Percentiles rank a stretch among this genome's conserved stretches.
phyloP scores from a whole-genome alignment of 2,329 filamentous ascomycete species.

The Erysiphe neolycopersici region DNA sequence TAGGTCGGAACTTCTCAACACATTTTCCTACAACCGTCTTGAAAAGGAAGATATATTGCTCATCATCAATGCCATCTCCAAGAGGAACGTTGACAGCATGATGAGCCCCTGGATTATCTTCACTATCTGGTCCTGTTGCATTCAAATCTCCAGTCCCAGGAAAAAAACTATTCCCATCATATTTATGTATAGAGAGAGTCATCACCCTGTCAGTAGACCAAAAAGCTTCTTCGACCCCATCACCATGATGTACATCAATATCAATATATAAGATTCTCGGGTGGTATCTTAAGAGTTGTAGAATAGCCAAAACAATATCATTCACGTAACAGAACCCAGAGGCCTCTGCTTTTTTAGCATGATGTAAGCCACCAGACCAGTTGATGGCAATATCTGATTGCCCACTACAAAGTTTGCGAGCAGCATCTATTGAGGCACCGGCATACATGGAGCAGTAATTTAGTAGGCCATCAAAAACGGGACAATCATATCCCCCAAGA shows the following conservation, averaged over 20 bases:
- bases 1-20: constrained; percentile 61
- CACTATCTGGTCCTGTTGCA: constrained; percentile 59
- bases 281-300: constrained; percentile 60
- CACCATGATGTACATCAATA: constrained; percentile 78
- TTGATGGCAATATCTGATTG: constrained; percentile 92
- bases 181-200: constrained; percentile 92
- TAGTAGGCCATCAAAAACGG: constrained; percentile 85
- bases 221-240: constrained; percentile 77
- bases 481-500: constrained; percentile 74
- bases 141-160: constrained; percentile 73
- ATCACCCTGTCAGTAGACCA: constrained; percentile 74
- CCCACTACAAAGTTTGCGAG: constrained; percentile 59
- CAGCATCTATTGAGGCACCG: constrained; percentile 72
- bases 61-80: constrained; percentile 73
- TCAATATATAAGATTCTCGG: constrained; percentile 83
- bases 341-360: constrained; percentile 82
- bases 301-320: constrained; percentile 82
- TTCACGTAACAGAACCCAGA: constrained; percentile 98
- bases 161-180: constrained; percentile 62
- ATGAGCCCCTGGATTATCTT: constrained; percentile 66
- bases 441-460: constrained; percentile 88
- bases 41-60: constrained; percentile 70
- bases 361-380: constrained; percentile 90
- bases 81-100: constrained; percentile 79
- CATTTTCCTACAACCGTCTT: constrained; percentile 53